A percentile compares a stretch with the other conserved stretches of the same genome.
Conservation (phyloP, 2,329 filamentous ascomycete species). For the Fusarium sarcochroum region DNA sequence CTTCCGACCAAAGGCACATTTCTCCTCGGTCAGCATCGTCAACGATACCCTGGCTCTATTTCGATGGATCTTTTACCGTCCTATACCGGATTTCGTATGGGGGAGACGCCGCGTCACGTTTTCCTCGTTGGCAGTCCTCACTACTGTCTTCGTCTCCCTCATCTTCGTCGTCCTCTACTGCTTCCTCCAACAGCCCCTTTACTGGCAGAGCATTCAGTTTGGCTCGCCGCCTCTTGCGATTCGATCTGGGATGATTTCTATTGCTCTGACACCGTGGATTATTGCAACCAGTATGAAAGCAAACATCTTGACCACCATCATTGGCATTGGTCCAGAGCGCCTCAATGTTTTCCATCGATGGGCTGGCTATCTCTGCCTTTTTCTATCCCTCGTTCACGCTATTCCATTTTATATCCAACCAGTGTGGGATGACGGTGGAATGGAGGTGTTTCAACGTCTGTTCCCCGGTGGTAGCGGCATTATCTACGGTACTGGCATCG, state of each 20-base stretch:
- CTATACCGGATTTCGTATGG: slow-evolving; percentile 80
- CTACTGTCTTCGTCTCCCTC: slow-evolving; percentile 76
- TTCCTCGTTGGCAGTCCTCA: slow-evolving; percentile 81
- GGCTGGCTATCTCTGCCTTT: slow-evolving; percentile 88
- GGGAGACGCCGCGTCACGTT: slow-evolving; percentile 81
- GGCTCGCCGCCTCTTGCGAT: slow-evolving; percentile 92
- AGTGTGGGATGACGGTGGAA: slow-evolving; percentile 83
- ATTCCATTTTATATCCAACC: slow-evolving; percentile 93
- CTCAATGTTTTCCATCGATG: slow-evolving; percentile 95
- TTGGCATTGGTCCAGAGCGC: slow-evolving; percentile 91
- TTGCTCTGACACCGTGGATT: slow-evolving; percentile 94
- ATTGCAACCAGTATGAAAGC: slow-evolving; percentile 91
- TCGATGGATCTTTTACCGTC: slow-evolving; percentile 90
- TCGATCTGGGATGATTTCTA: slow-evolving; percentile 89
- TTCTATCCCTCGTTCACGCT: slow-evolving; percentile 86
- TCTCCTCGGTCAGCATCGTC: slow-evolving; percentile 80
- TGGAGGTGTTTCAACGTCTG: slow-evolving; percentile 77
- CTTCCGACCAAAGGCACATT: slow-evolving; percentile 77
- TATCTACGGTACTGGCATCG: slow-evolving; percentile 88
- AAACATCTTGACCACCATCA: slow-evolving; percentile 85
- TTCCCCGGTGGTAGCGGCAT: slow-evolving; percentile 75
- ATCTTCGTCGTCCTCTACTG: slow-evolving; percentile 84
- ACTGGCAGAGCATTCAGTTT: slow-evolving; percentile 87
- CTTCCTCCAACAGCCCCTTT: slow-evolving; percentile 89
- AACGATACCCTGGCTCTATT: slow-evolving; percentile 87